Evolutionary conservation across 2,329 filamentous ascomycete species (phyloP).

Genomic region (Bipolaris cookei): DNA sequence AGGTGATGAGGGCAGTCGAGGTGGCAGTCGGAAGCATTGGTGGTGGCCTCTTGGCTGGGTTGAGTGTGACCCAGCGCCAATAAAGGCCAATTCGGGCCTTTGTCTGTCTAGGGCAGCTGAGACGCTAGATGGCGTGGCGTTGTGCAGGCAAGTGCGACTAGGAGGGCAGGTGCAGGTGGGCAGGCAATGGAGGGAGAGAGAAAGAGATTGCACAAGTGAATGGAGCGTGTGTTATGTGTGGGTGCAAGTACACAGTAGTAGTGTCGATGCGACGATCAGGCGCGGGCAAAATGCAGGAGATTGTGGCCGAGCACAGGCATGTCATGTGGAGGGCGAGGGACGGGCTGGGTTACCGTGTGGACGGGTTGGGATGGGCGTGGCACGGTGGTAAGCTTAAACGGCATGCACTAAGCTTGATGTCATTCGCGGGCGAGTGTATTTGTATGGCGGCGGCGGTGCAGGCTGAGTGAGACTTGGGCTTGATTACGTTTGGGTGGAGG

Average conservation of each 20-base stretch:
- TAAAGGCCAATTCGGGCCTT: constrained; percentile 38
- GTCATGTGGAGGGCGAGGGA: background rate
- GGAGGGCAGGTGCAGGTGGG: background rate
- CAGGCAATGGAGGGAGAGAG: background rate
- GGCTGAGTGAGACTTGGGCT: constrained; percentile 27
- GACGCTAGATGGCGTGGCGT: constrained; percentile 28
- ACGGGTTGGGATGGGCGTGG: constrained; percentile 34
- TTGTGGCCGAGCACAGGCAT: too few relatives aligned
- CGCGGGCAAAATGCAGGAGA: too few relatives aligned
- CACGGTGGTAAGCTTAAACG: constrained; percentile 46
- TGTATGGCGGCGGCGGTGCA: too few relatives aligned
- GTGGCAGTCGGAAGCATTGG: constrained; percentile 1
- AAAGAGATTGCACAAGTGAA: too few relatives aligned
- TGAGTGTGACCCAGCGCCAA: constrained; percentile 42
- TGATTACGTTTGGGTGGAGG: constrained; percentile 44
- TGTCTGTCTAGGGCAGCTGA: constrained; percentile 43
- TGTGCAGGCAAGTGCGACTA: constrained; percentile 13
- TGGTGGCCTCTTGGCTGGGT: constrained; percentile 22
- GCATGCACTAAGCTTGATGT: constrained; percentile 40
- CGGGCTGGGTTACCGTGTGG: constrained; percentile 33
- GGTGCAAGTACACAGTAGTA: too few relatives aligned
- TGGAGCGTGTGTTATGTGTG: too few relatives aligned
- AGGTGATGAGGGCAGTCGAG: constrained; percentile 1
- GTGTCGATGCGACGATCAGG: too few relatives aligned
- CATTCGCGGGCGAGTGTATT: constrained; percentile 25